These are phyloP conservation scores for Lojkania enalia DNA, from an alignment of 2,329 filamentous ascomycete genomes.

Conservation along the genomic window DNA sequence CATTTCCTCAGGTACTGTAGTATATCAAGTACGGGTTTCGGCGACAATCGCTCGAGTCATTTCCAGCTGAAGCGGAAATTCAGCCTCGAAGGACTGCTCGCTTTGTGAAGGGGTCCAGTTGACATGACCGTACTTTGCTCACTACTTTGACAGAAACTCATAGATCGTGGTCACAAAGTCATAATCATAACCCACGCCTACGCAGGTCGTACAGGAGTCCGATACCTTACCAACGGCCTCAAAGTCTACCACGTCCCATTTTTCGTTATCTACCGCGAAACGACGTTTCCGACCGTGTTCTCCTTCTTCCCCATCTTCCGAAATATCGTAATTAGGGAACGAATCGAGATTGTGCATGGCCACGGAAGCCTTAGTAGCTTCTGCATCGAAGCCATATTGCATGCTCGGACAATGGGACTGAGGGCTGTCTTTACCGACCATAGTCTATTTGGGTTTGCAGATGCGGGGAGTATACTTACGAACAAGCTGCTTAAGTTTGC, in stretches of 20 bases:
- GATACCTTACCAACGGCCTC: slow-evolving; percentile 94
- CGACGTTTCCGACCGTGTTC: slow-evolving; percentile 95
- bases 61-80: too few species aligned
- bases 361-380: slow-evolving; percentile 91
- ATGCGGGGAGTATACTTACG: slow-evolving; percentile 91
- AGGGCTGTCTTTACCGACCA: slow-evolving; percentile 97
- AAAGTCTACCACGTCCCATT: slow-evolving; percentile 99
- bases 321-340: slow-evolving; percentile 91
- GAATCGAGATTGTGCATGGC: slow-evolving; percentile 97
- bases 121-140: slow-evolving; percentile 3
- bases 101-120: too few species aligned
- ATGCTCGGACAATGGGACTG: slow-evolving; percentile 93
- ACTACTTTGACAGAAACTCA: slow-evolving; percentile 68
- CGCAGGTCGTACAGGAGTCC: slow-evolving; percentile 83
- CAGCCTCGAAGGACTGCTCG: too few species aligned
- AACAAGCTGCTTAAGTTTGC: slow-evolving; percentile 98
- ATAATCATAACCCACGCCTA: slow-evolving; percentile 97
- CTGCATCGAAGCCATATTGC: slow-evolving; percentile 91
- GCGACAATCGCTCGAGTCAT: too few species aligned
- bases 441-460: slow-evolving; percentile 95
- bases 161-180: slow-evolving; percentile 96
- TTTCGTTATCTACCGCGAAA: slow-evolving; percentile 89
- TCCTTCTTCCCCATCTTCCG: slow-evolving; percentile 98
- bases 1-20: background rate
- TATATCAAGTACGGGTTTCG: too few species aligned